Evolutionary conservation across 2,329 filamentous ascomycete species (phyloP), one percentile per base, ranked within the genome.

Genomic region (Colletotrichum karsti): DNA sequence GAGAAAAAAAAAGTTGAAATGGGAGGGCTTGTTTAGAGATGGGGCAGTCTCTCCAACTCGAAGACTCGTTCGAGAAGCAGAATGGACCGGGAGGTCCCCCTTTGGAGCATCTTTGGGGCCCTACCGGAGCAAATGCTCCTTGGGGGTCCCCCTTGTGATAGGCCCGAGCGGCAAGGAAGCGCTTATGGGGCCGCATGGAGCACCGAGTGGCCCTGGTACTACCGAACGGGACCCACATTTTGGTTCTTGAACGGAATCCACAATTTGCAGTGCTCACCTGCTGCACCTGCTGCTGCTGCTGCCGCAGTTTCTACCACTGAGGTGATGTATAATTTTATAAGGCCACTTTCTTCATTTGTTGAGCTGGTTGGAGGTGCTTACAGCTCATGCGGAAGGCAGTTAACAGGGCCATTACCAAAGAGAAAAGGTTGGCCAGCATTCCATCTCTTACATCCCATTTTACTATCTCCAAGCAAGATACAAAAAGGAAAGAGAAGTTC

Each of bases 41-140:
- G 54, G 63, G 67, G 50, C 57, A 59, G 39, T 35, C 26, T 35
- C 55, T 50, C 44, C 53, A 68, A 64, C 44, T 58, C 51, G 20
- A 54, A 22, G 8, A 28, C 39, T 33, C 13, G 10, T 20, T 37
- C 22, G 50, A 35, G 46, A 4, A 44, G 46, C 26, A 24, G 46
- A 20, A n/a, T 35, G 26, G 3, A n/a, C 54, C 35, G 35, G 54
- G 54, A 7, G 28, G 51, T 39, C 39, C 53, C 46, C 50, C 24
- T 50, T 26, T 30, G 46, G 24, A 50, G 13, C 26, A 12, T 10
- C 55, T 22, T 28, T 24, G 26, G 46, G 56, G 53, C 50, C 51
- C 35, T 69, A 24, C 69, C 69, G 69, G 69, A 70, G 69, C 46
- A 69, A 70, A 67, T 44, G 66, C 61, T 69, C 66, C 69, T 54